Evolutionary conservation across 441 rosid species (phyloP).

Genomic region (Metrosideros polymorpha): DNA sequence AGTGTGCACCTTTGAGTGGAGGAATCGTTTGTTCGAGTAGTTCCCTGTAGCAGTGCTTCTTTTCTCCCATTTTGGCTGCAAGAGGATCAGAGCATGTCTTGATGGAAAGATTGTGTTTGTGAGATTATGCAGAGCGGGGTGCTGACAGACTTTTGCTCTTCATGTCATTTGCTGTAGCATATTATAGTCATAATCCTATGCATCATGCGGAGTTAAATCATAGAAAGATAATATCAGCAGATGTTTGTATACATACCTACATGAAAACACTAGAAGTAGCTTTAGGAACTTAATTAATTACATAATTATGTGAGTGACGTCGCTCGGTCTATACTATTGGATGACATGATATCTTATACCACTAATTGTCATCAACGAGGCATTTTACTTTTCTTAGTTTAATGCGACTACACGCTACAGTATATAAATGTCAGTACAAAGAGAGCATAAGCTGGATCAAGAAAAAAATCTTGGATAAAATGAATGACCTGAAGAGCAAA

Average conservation of each 20-base stretch:
- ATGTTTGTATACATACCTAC: neutral
- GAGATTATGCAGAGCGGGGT: neutral
- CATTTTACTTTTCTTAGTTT: neutral
- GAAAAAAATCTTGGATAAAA: neutral
- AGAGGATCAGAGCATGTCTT: neutral
- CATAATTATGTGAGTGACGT: neutral
- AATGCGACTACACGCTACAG: neutral
- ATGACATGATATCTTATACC: neutral
- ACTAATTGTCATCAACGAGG: neutral
- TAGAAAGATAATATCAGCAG: neutral
- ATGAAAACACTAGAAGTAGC: neutral
- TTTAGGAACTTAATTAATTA: neutral
- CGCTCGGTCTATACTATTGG: neutral
- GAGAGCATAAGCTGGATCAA: neutral
- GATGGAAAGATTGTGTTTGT: neutral
- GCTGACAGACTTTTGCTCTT: neutral
- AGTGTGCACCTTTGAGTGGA: neutral
- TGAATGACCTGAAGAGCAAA: neutral
- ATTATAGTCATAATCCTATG: neutral
- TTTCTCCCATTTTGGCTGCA: neutral
- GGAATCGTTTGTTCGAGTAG: neutral
- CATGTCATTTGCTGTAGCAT: neutral
- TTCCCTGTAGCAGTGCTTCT: neutral
- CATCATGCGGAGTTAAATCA: neutral
- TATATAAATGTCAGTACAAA: neutral